phyloP scores from a whole-genome alignment of 345 rosid genomes.

The Pistacia vera region DNA sequence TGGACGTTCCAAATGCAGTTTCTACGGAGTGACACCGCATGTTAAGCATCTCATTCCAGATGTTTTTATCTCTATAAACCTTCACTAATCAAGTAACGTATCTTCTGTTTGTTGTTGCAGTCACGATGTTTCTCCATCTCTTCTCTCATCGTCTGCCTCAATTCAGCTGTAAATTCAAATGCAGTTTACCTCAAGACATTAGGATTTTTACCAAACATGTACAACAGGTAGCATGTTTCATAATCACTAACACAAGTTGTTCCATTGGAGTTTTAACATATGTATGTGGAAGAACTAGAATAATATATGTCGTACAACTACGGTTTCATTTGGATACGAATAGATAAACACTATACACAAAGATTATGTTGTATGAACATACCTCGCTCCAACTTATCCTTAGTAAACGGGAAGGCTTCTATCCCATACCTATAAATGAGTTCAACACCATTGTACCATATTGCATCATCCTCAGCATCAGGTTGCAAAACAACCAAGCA shows the following conservation, averaged over 20 bases:
- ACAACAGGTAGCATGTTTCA: background rate
- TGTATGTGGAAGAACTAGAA: no score
- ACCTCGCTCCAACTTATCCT: conserved; percentile 39
- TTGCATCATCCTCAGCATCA: conserved; percentile 33
- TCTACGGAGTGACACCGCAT: conserved; percentile 66
- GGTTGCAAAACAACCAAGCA: conserved; percentile 54
- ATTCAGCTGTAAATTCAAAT: conserved; percentile 51
- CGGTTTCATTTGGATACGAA: background rate
- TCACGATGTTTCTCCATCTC: conserved; percentile 72
- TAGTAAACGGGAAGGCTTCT: conserved; percentile 56
- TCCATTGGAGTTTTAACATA: background rate
- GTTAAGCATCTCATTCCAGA: conserved; percentile 76
- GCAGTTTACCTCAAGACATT: background rate
- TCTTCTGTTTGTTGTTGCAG: conserved; percentile 68
- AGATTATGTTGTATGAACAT: background rate
- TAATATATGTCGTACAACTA: background rate
- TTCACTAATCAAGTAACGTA: conserved; percentile 73
- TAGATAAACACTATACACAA: background rate
- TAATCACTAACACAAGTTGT: background rate
- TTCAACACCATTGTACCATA: conserved; percentile 46
- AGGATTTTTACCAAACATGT: background rate
- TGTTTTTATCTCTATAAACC: conserved; percentile 71
- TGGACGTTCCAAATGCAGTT: background rate
- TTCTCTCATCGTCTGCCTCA: conserved; percentile 58
- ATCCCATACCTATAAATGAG: conserved; percentile 48